A percentile compares a stretch with the other conserved stretches of the same genome.
Conservation (phyloP, 2,329 filamentous ascomycete genomes). For the Stagonosporopsis tanaceti region DNA sequence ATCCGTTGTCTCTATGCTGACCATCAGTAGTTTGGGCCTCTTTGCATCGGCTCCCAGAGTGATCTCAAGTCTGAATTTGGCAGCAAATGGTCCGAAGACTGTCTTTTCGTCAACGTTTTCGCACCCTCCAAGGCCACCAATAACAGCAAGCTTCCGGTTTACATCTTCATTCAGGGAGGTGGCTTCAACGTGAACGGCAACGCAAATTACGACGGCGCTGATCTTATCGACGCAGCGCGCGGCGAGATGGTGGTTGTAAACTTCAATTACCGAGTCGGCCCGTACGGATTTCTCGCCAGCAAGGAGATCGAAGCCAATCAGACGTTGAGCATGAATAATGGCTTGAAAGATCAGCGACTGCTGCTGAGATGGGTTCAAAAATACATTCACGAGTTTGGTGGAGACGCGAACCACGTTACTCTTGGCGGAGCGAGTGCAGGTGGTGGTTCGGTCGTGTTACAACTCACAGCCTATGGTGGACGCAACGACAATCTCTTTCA, state of each 20-base stretch:
- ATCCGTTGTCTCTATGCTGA: background rate
- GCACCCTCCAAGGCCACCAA: conserved; percentile 46
- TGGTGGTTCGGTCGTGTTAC: conserved; percentile 49
- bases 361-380: conserved; percentile 48
- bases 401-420: conserved; percentile 50
- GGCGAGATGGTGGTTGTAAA: conserved; percentile 49
- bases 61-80: conserved; percentile 39
- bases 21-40: conserved; percentile 38
- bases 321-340: conserved; percentile 47
- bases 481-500: conserved; percentile 48
- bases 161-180: conserved; percentile 53
- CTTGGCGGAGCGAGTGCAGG: conserved; percentile 52
- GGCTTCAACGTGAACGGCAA: conserved; percentile 50
- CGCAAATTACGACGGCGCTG: conserved; percentile 46
- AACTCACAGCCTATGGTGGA: conserved; percentile 49
- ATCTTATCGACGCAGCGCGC: conserved; percentile 43
- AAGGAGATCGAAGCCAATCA: conserved; percentile 39
- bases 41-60: conserved; percentile 42
- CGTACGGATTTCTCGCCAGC: conserved; percentile 50
- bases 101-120: conserved; percentile 51
- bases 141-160: conserved; percentile 47
- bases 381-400: conserved; percentile 51
- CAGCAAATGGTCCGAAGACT: conserved; percentile 48
- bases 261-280: conserved; percentile 52
- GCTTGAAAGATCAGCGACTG: conserved; percentile 49